Conservation (phyloP, 495 filamentous ascomycete genomes). For the Staphylotrichum tortipilum region DNA sequence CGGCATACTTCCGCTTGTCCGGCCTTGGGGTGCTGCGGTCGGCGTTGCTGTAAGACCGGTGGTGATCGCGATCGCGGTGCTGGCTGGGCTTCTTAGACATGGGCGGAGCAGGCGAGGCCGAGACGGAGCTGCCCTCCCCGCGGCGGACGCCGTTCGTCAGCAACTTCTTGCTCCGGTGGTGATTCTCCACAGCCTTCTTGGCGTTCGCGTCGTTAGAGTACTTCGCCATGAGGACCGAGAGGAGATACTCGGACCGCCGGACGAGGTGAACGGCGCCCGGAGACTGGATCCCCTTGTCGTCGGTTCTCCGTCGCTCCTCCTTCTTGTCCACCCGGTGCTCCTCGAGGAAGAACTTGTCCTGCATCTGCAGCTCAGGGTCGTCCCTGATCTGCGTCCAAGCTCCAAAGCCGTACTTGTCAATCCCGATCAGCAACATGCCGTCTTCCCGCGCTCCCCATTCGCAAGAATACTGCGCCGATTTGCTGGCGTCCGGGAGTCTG, state of each 20-base stretch:
- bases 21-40: conserved; percentile 37
- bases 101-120: conserved; percentile 50
- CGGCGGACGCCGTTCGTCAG: conserved; percentile 44
- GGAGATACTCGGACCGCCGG: conserved; percentile 84
- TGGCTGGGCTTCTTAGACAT: conserved; percentile 33
- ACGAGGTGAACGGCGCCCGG: conserved; percentile 95
- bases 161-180: conserved; percentile 79
- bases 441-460: conserved; percentile 89
- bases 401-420: conserved; percentile 86
- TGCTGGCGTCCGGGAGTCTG: conserved; percentile 82
- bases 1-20: conserved; percentile 39
- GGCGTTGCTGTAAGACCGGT: conserved; percentile 38
- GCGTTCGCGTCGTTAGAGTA: conserved; percentile 60
- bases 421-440: conserved; percentile 92
- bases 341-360: conserved; percentile 92
- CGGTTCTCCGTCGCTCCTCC: conserved; percentile 71
- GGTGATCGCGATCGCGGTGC: conserved; percentile 39
- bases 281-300: conserved; percentile 74
- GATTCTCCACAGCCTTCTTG: conserved; percentile 78
- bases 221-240: conserved; percentile 79
- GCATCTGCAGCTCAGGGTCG: conserved; percentile 75
- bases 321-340: conserved; percentile 98
- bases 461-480: conserved; percentile 75
- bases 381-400: conserved; percentile 90
- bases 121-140: conserved; percentile 43